Base-by-base conservation (phyloP, 1,139 yeast genomes). In the Pichia sp. region DNA sequence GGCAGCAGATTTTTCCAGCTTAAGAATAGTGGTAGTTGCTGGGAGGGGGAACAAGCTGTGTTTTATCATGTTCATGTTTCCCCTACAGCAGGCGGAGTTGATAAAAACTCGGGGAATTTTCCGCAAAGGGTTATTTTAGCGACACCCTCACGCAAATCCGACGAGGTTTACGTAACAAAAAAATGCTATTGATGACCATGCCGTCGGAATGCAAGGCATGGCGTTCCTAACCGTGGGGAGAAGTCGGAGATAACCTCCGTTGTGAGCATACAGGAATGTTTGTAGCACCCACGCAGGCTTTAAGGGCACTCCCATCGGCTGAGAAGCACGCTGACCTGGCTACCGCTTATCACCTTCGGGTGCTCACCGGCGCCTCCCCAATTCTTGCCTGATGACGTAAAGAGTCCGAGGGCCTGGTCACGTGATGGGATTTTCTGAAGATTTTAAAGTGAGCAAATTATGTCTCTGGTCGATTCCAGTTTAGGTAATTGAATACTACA, bases 381-480 rank as follows among this genome's bases (percentile, higher is more conserved):
- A 2, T 8, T 31, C 12, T 41, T 14, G 14, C 16, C 46, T 4
- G 46, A 42, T 24, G 31, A 42, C 31, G n/a, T 42, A 16, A 17
- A 5, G 14, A 3, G 4, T 42, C 5, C 3, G 2, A 16, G 41
- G 24, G 24, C 10, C 6, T 17, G 29, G 45, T 42, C 30, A 42
- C 45, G 30, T 42, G 30, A 12, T 17, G 7, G 9, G 6, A 6
- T 24, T n/a, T 16, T 4, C 29, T 16, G 17, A 27, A 42, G 14
- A 9, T 20, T 27, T 9, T 10, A 38, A 48, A 48, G 27, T 16
- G 51, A 48, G 51, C 51, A 48, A 48, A 48, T 48, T 48, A 48
- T 10, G 41, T 46, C 34, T 46, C 38, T 46, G 46, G 29, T 40
- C 46, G 31, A 14, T 27, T 17, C 51, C 46, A n/a, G 30, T 14